Percentiles rank a stretch among this genome's conserved stretches.
Conservation (phyloP, 139 green algal genomes). For the Chlamydomonas schloesseri region DNA sequence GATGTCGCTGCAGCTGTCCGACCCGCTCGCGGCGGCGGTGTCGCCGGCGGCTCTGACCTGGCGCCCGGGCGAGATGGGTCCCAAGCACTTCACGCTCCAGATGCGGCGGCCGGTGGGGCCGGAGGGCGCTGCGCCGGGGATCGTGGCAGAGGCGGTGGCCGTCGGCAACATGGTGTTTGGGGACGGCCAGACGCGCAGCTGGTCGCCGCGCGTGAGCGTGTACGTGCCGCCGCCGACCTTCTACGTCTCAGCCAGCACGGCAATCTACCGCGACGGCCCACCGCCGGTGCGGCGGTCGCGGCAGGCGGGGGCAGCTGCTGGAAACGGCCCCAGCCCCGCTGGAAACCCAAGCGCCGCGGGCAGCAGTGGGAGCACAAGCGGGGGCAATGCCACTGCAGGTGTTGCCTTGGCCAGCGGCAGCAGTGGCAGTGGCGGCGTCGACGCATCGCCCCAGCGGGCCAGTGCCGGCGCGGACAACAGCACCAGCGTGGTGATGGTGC, state of each 20-base stretch:
- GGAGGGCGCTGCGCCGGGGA: background rate
- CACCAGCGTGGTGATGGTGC: background rate
- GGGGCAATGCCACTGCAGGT: too few relatives aligned
- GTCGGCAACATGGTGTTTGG: background rate
- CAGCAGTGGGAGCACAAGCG: background rate
- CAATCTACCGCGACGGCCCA: background rate
- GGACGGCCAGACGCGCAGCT: background rate
- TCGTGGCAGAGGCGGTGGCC: background rate
- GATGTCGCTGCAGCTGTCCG: constrained; percentile 5
- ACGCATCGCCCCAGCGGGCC: background rate
- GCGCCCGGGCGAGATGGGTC: background rate
- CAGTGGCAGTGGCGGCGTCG: background rate
- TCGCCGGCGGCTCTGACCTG: background rate
- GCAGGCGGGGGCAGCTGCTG: too few relatives aligned
- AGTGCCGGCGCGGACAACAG: too few relatives aligned
- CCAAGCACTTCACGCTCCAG: background rate
- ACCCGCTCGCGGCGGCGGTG: constrained; percentile 5
- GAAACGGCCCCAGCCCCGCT: background rate
- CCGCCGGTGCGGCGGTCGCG: background rate
- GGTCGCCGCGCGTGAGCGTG: background rate
- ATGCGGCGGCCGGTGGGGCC: background rate
- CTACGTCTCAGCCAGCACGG: background rate
- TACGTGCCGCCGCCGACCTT: background rate
- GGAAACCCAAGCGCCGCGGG: background rate
- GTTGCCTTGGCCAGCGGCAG: too few relatives aligned